phyloP scores from a whole-genome alignment of 73 alveolate genomes.

The Diophrys appendiculata region DNA sequence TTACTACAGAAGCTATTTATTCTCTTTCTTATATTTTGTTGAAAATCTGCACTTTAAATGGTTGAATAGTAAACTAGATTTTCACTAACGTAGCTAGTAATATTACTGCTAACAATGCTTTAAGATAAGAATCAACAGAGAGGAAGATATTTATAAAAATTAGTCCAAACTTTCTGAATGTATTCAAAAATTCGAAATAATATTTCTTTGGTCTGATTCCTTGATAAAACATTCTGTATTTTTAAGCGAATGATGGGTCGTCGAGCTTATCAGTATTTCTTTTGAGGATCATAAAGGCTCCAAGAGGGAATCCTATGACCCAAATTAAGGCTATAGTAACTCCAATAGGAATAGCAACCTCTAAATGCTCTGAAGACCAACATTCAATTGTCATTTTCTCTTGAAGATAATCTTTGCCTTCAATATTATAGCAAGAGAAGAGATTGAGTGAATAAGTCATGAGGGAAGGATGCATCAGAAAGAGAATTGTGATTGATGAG shows the following conservation, averaged over 20 bases:
- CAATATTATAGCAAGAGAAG: constrained; percentile 8
- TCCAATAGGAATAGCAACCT: neutral
- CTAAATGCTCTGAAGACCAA: constrained; percentile 1
- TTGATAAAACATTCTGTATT: constrained; percentile 9
- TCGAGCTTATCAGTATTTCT: neutral
- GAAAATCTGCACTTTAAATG: too few species aligned
- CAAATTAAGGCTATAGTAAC: constrained; percentile 5
- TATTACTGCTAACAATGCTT: too few species aligned
- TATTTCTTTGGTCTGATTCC: neutral
- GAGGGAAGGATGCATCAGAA: constrained; percentile 21
- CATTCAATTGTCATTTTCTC: constrained; percentile 9
- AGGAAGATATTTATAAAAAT: too few species aligned
- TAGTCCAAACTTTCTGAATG: constrained; percentile 13
- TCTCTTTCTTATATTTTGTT: too few species aligned
- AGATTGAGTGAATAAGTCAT: neutral
- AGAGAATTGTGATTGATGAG: constrained; percentile 8
- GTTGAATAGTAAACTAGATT: too few species aligned
- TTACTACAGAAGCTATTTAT: too few species aligned
- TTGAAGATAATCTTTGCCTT: neutral
- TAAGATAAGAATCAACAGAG: too few species aligned
- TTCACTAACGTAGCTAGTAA: too few species aligned
- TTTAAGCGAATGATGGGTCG: too few species aligned
- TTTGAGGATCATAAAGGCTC: neutral
- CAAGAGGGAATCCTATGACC: constrained; percentile 6
- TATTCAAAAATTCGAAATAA: constrained; percentile 23